These are phyloP conservation scores for Typha latifolia DNA, from an alignment of 176 grass and related monocot species.

Conservation along the genomic window DNA sequence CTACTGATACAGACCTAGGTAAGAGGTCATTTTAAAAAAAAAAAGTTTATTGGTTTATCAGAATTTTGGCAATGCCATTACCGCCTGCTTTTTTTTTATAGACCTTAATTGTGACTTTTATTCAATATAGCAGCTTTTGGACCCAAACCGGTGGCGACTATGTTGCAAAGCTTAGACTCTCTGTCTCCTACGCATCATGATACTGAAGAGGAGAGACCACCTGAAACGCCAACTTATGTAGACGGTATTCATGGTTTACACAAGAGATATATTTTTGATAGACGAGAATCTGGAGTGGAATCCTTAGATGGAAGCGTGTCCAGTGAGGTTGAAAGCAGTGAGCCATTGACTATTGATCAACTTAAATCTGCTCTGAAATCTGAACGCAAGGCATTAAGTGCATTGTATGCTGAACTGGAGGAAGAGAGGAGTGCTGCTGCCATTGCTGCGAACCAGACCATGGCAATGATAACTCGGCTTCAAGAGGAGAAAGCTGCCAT, in stretches of 20 bases:
- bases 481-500: constrained; percentile 99
- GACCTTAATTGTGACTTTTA: neutral
- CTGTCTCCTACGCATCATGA: constrained; percentile 26
- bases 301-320: constrained; percentile 45
- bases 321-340: constrained; percentile 43
- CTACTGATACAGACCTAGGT: constrained; percentile 17
- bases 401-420: constrained; percentile 77
- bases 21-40: constrained; percentile 10
- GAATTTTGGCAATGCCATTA: neutral
- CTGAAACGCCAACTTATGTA: constrained; percentile 33
- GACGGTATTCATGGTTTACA: constrained; percentile 36
- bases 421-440: constrained; percentile 86
- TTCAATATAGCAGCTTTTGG: neutral
- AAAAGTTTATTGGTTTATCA: neutral
- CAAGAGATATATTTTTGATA: constrained; percentile 33
- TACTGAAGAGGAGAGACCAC: constrained; percentile 32
- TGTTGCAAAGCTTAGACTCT: constrained; percentile 24
- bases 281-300: constrained; percentile 33
- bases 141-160: constrained; percentile 16
- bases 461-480: constrained; percentile 99
- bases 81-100: neutral
- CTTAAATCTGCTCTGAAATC: constrained; percentile 65
- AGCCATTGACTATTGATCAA: constrained; percentile 43
- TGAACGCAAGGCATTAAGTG: constrained; percentile 49
- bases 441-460: constrained; percentile 87